A percentile compares a stretch with the other conserved stretches of the same genome.
phyloP scores from a whole-genome alignment of 2,329 filamentous ascomycete species.

The Dothidotthia symphoricarpi region DNA sequence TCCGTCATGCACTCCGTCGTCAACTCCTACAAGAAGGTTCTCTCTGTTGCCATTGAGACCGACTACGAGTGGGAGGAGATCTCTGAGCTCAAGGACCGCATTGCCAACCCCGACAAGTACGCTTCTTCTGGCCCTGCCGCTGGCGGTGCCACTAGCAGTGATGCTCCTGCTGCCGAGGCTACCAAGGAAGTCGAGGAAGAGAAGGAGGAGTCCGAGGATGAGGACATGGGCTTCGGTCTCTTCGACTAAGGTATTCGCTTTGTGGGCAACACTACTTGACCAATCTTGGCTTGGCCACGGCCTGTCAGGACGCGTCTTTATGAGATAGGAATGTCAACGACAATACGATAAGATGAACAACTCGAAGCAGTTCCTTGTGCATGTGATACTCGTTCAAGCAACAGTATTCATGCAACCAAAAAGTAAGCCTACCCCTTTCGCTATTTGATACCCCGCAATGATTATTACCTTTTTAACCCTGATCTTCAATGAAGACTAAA shows the following conservation, averaged over 20 bases:
- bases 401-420: conserved; percentile 3
- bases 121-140: conserved; percentile 73
- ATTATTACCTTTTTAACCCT: conserved; percentile 68
- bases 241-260: conserved; percentile 49
- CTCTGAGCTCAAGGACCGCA: conserved; percentile 97
- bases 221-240: conserved; percentile 55
- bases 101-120: conserved; percentile 97
- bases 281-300: conserved; percentile 18
- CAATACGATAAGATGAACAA: conserved; percentile 39
- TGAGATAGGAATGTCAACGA: conserved; percentile 35
- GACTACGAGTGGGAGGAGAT: conserved; percentile 95
- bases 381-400: conserved; percentile 30
- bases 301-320: conserved; percentile 25
- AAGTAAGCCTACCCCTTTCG: conserved; percentile 38
- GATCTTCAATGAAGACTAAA: conserved; percentile 58
- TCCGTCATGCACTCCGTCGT: conserved; percentile 94
- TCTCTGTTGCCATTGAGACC: conserved; percentile 85
- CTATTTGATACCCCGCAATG: conserved; percentile 43
- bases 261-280: conserved; percentile 20
- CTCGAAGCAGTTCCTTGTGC: conserved; percentile 6
- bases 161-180: conserved; percentile 42
- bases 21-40: conserved; percentile 97
- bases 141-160: conserved; percentile 51
- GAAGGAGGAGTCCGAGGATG: conserved; percentile 58
- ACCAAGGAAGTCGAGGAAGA: conserved; percentile 52